These are phyloP conservation scores for Veloboletus limbatus DNA, from an alignment of 1,284 basidiomycete species.

Conservation along the genomic window DNA sequence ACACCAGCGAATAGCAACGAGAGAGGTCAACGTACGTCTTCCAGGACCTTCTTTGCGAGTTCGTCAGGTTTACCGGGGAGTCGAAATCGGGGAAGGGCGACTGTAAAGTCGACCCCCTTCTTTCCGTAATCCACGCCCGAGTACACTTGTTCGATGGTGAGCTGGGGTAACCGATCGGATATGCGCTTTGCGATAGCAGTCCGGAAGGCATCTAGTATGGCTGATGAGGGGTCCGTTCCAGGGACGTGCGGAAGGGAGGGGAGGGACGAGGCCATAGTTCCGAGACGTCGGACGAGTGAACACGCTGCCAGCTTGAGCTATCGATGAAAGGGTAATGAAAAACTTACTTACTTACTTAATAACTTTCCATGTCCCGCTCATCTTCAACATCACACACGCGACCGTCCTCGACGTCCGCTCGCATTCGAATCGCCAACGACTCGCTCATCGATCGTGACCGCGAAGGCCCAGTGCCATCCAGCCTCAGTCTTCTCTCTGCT, in stretches of 20 bases:
- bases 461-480: slow-evolving; percentile 26
- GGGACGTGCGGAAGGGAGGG: slow-evolving; percentile 39
- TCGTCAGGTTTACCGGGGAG: slow-evolving; percentile 83
- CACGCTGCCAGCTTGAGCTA: too few relatives aligned
- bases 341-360: too few relatives aligned
- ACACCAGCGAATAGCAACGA: too few relatives aligned
- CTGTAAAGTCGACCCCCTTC: slow-evolving; percentile 89
- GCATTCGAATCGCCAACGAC: slow-evolving; percentile 24
- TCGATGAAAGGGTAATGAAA: too few relatives aligned
- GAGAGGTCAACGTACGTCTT: slow-evolving; percentile 51
- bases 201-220: slow-evolving; percentile 82
- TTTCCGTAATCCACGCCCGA: slow-evolving; percentile 87
- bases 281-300: slow-evolving; percentile 9
- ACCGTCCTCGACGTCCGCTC: slow-evolving; percentile 21
- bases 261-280: slow-evolving; percentile 26
- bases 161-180: slow-evolving; percentile 62
- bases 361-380: slow-evolving; percentile 24
- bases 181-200: slow-evolving; percentile 80
- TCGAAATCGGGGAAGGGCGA: slow-evolving; percentile 90
- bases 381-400: slow-evolving; percentile 25
- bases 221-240: slow-evolving; percentile 70
- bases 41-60: slow-evolving; percentile 72
- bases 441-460: slow-evolving; percentile 18
- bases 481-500: slow-evolving; percentile 33
- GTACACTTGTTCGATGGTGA: slow-evolving; percentile 77